Evolutionary conservation across 352 stramenopile genomes (phyloP), one percentile per base, ranked within the genome.

Genomic region (Achlya hypogyna): DNA sequence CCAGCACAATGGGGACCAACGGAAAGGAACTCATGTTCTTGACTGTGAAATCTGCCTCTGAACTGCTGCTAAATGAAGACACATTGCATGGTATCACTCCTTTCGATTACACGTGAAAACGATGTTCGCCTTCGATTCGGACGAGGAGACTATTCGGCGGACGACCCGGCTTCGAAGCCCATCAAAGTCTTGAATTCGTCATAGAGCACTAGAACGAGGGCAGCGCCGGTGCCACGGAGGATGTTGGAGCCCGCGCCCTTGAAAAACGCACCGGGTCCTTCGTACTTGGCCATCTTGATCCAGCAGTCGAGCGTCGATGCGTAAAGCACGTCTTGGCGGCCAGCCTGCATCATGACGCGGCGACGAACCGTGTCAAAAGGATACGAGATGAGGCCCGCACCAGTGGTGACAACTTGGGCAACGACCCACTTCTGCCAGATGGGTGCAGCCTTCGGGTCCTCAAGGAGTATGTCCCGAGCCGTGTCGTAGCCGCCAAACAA

Each of bases 401-500:
- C 54, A n/a, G 96, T 86, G 47, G 85, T 96, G 38, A 98, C 87
- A 38, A 83, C 79, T 82, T 98, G 91, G 51, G 93, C 94, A 8
- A 96, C 82, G 18, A 89, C 42, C 79, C 95, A 97, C 82, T 96
- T 91, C 77, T 92, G 78, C 84, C 82, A 93, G 75, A 95, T 78
- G 45, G 82, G 78, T 43, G 86, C 84, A 51, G 84, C 92, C 77
- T 89, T 91, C 35, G 84, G 80, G 84, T 93, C 85, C 51, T 69
- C 66, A 35, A 96, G 75, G 18, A 83, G 73, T 42, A 96, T 64
- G 73, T 97, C 93, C 77, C 91, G 96, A 53, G 98, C 77, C 25
- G 96, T 98, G 74, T 99, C 96, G 86, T 98, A 98, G 75, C 98
- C 87, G 78, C 96, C 96, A 75, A 99, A 99, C 88, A 98, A 98